Percentiles rank a stretch among this genome's conserved stretches.
These are phyloP conservation scores for Komagataella kurtzmanii DNA, from an alignment of 805 yeast species.

Conservation along the genomic window DNA sequence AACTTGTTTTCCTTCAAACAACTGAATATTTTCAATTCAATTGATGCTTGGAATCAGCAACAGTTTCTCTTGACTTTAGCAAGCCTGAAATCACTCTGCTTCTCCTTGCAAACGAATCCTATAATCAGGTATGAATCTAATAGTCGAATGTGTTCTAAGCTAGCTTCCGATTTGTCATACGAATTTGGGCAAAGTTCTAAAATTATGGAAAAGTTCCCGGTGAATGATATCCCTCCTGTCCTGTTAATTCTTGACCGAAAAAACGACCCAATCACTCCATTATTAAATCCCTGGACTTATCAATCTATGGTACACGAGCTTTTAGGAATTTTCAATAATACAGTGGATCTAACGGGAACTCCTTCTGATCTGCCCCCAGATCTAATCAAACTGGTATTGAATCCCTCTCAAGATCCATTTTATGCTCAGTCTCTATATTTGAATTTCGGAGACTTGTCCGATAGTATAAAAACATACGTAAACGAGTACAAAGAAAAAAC, in stretches of 20 bases:
- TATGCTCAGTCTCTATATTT: conserved; percentile 71
- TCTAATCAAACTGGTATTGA: conserved; percentile 48
- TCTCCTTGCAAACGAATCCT: conserved; percentile 71
- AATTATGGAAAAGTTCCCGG: conserved; percentile 30
- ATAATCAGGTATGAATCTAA: conserved; percentile 65
- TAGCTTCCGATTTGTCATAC: conserved; percentile 54
- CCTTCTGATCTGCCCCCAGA: conserved; percentile 46
- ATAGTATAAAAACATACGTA: conserved; percentile 73
- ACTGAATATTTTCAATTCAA: conserved; percentile 17
- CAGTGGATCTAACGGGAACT: conserved; percentile 45
- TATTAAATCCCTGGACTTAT: conserved; percentile 92
- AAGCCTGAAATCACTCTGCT: conserved; percentile 35
- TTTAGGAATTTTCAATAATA: conserved; percentile 68
- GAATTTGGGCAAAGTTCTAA: conserved; percentile 33
- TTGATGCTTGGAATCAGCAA: conserved; percentile 31
- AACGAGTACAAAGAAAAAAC: conserved; percentile 72
- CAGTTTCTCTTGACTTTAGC: conserved; percentile 15
- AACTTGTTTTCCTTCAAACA: conserved; percentile 33
- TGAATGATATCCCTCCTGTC: conserved; percentile 55
- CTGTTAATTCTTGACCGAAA: conserved; percentile 70
- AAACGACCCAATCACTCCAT: conserved; percentile 88
- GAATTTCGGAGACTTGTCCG: conserved; percentile 93
- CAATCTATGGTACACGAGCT: conserved; percentile 96
- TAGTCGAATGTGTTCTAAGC: conserved; percentile 47
- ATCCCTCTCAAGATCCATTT: conserved; percentile 61